A percentile compares a stretch with the other conserved stretches of the same genome.
phyloP scores from a whole-genome alignment of 441 rosid genomes.

The Brassica hybrid region DNA sequence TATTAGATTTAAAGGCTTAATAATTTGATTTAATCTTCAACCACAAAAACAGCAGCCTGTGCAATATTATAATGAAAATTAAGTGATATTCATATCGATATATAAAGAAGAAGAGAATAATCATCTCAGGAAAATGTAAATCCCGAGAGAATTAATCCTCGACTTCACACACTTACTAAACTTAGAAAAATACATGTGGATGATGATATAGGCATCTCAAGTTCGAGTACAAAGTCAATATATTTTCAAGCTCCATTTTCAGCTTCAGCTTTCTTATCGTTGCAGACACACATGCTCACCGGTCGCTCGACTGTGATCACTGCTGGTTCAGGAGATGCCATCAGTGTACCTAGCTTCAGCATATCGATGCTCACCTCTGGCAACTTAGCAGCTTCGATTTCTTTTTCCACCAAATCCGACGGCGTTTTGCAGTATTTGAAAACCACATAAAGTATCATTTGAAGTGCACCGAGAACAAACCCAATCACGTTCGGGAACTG shows the following conservation, averaged over 20 bases:
- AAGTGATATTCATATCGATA: slow-evolving; percentile 7
- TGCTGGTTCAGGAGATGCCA: slow-evolving; percentile 30
- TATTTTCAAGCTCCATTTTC: slow-evolving; percentile 10
- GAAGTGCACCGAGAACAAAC: slow-evolving; percentile 50
- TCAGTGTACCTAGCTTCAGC: slow-evolving; percentile 14
- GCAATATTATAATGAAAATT: not conserved
- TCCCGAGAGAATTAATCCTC: slow-evolving; percentile 16
- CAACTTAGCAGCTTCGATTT: slow-evolving; percentile 33
- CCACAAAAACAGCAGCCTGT: not conserved
- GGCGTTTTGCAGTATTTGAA: slow-evolving; percentile 45
- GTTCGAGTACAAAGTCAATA: slow-evolving; percentile 28
- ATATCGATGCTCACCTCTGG: slow-evolving; percentile 43
- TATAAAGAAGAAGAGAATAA: slow-evolving; percentile 7
- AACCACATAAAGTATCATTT: slow-evolving; percentile 51
- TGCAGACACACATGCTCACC: slow-evolving; percentile 4
- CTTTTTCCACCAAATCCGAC: slow-evolving; percentile 27
- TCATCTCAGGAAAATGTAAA: slow-evolving; percentile 3
- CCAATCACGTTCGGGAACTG: slow-evolving; percentile 61
- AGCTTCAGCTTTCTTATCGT: slow-evolving; percentile 33
- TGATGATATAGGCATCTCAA: slow-evolving; percentile 3
- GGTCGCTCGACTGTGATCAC: slow-evolving; percentile 6
- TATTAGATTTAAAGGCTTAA: not conserved
- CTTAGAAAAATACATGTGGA: slow-evolving; percentile 20
- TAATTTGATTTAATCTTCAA: not conserved
- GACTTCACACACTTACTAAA: slow-evolving; percentile 29